Percentiles rank a stretch among this genome's conserved stretches.
phyloP scores from a whole-genome alignment of 345 rosid genomes.

The Gossypium anomalum region DNA sequence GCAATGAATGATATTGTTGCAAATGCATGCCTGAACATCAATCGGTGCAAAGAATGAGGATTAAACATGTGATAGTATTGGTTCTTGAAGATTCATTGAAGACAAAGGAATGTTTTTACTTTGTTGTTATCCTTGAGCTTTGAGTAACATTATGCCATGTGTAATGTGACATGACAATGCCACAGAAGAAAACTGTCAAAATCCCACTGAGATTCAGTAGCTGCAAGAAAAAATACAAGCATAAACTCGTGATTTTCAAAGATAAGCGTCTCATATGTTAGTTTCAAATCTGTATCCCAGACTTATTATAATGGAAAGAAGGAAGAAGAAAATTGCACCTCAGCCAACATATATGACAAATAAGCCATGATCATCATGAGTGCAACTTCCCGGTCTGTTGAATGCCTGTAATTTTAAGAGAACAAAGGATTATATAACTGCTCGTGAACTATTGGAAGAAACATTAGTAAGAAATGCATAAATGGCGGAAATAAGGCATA shows the following conservation, averaged over 20 bases:
- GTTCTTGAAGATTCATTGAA: neutral
- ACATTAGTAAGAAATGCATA: neutral
- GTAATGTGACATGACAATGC: constrained; percentile 67
- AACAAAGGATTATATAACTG: neutral
- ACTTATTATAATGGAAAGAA: neutral
- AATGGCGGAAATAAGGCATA: neutral
- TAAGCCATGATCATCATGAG: constrained; percentile 70
- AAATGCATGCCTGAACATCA: constrained; percentile 58
- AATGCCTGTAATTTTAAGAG: constrained; percentile 43
- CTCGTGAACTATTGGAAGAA: neutral
- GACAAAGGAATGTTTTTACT: constrained; percentile 30
- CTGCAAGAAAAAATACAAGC: constrained; percentile 31
- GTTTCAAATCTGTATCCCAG: neutral
- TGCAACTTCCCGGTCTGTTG: constrained; percentile 67
- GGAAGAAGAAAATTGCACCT: constrained; percentile 35
- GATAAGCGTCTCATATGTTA: neutral
- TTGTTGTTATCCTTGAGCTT: constrained; percentile 64
- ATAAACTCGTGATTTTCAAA: neutral
- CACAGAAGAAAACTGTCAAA: constrained; percentile 65
- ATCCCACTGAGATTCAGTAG: constrained; percentile 61
- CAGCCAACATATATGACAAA: constrained; percentile 60
- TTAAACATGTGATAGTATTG: neutral
- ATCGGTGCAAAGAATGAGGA: constrained; percentile 4
- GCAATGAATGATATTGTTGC: constrained; percentile 71
- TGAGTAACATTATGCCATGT: constrained; percentile 77